These are phyloP conservation scores for Globisporangium okanoganense DNA, from an alignment of 352 stramenopile genomes.

Conservation along the genomic window DNA sequence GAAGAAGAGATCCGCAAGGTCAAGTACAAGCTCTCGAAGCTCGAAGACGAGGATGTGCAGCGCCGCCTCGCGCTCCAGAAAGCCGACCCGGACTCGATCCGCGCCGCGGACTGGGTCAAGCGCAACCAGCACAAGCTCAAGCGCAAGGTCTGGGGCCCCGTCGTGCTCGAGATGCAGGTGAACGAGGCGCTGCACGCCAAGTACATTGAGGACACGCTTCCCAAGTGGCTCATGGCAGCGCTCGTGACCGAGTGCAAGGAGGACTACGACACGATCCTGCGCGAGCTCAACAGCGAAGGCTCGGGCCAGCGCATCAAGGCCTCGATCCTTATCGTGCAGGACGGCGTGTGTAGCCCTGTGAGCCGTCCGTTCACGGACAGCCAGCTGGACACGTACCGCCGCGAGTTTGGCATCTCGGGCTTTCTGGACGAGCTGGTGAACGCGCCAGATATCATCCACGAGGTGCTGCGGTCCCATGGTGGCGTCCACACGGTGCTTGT, in stretches of 20 bases:
- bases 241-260: constrained; percentile 78
- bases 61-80: constrained; percentile 51
- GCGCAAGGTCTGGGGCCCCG: constrained; percentile 76
- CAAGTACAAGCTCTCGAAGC: constrained; percentile 47
- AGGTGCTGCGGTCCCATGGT: constrained; percentile 62
- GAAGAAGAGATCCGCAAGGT: constrained; percentile 55
- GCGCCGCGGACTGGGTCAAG: constrained; percentile 73
- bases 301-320: constrained; percentile 48
- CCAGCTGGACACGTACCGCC: constrained; percentile 46
- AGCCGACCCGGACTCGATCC: constrained; percentile 67
- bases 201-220: constrained; percentile 81
- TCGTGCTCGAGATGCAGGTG: constrained; percentile 83
- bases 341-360: constrained; percentile 41
- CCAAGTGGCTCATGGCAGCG: constrained; percentile 71
- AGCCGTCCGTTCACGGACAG: constrained; percentile 55
- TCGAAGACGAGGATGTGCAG: constrained; percentile 79
- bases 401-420: constrained; percentile 62
- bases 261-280: constrained; percentile 78
- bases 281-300: constrained; percentile 49
- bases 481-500: constrained; percentile 80
- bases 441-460: constrained; percentile 77
- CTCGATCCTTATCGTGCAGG: constrained; percentile 68
- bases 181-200: constrained; percentile 76
- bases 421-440: constrained; percentile 85
- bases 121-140: constrained; percentile 63